A percentile compares a stretch with the other conserved stretches of the same genome.
phyloP scores from a whole-genome alignment of 805 yeast species.

The Wickerhamiella azymoides region DNA sequence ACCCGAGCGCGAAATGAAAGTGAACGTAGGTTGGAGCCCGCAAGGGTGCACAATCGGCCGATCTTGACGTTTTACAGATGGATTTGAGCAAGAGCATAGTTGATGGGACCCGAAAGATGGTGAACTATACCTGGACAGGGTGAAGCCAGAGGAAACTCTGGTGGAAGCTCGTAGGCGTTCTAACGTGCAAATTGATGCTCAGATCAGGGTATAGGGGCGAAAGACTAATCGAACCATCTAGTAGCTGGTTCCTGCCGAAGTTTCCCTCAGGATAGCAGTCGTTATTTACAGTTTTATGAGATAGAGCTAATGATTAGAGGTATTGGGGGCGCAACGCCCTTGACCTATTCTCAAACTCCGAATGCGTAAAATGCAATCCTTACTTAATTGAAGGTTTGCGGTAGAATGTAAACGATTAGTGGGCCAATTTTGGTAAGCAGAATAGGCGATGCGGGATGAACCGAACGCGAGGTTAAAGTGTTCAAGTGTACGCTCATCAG shows the following conservation, averaged over 20 bases:
- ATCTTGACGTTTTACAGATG: slow-evolving; percentile 29
- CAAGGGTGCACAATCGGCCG: slow-evolving; percentile 29
- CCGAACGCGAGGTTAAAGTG: slow-evolving; percentile 31
- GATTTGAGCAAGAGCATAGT: slow-evolving; percentile 29
- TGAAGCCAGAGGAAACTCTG: slow-evolving; percentile 35
- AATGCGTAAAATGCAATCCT: slow-evolving; percentile 32
- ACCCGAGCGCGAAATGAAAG: slow-evolving; percentile 27
- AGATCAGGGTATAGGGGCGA: slow-evolving; percentile 34
- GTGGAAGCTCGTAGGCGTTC: slow-evolving; percentile 35
- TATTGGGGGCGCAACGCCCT: slow-evolving; percentile 30
- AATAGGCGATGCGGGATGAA: slow-evolving; percentile 36
- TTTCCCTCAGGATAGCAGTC: slow-evolving; percentile 32
- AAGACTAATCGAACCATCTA: slow-evolving; percentile 33
- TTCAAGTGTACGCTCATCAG: slow-evolving; percentile 33
- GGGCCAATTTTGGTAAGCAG: slow-evolving; percentile 36
- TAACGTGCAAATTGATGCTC: slow-evolving; percentile 35
- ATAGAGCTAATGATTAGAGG: slow-evolving; percentile 32
- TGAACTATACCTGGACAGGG: slow-evolving; percentile 34
- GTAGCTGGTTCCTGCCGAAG: slow-evolving; percentile 34
- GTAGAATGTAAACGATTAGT: slow-evolving; percentile 32
- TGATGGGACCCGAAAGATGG: slow-evolving; percentile 35
- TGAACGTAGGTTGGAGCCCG: slow-evolving; percentile 28
- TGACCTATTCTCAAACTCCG: slow-evolving; percentile 32
- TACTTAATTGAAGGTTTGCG: slow-evolving; percentile 31
- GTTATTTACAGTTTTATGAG: slow-evolving; percentile 32